phyloP scores from a whole-genome alignment of 345 rosid genomes.

The Camelina neglecta region DNA sequence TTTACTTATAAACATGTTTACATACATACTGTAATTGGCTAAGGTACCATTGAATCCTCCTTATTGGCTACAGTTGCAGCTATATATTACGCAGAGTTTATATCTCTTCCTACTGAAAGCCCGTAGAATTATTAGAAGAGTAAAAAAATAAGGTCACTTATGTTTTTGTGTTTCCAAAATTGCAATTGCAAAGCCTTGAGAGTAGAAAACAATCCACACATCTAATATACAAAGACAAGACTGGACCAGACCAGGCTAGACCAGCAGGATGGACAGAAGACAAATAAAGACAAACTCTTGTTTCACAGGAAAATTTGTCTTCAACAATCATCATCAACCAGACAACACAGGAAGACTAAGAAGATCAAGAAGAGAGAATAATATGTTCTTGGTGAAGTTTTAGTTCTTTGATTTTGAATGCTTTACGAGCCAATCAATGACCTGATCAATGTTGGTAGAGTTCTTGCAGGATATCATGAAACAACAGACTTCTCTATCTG shows the following conservation, averaged over 20 bases:
- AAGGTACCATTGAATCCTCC: too few relatives aligned
- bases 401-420: constrained; percentile 71
- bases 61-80: too few relatives aligned
- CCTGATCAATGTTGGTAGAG: constrained; percentile 70
- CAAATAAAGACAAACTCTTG: constrained; percentile 26
- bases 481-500: constrained; percentile 69
- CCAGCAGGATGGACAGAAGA: background rate
- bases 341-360: constrained; percentile 28
- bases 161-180: constrained; percentile 6
- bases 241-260: constrained; percentile 12
- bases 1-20: too few relatives aligned
- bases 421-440: constrained; percentile 77
- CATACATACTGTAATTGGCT: too few relatives aligned
- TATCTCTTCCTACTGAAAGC: background rate
- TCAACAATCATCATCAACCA: constrained; percentile 24
- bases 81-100: background rate
- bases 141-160: background rate
- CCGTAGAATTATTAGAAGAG: background rate
- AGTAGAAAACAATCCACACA: constrained; percentile 21
- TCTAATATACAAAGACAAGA: constrained; percentile 34
- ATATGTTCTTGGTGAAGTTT: constrained; percentile 33
- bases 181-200: constrained; percentile 34
- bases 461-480: constrained; percentile 80
- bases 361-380: constrained; percentile 22
- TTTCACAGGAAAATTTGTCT: constrained; percentile 19